These are phyloP conservation scores for Colletotrichum liriopes DNA, from an alignment of 2,329 filamentous ascomycete genomes.

Conservation along the genomic window DNA sequence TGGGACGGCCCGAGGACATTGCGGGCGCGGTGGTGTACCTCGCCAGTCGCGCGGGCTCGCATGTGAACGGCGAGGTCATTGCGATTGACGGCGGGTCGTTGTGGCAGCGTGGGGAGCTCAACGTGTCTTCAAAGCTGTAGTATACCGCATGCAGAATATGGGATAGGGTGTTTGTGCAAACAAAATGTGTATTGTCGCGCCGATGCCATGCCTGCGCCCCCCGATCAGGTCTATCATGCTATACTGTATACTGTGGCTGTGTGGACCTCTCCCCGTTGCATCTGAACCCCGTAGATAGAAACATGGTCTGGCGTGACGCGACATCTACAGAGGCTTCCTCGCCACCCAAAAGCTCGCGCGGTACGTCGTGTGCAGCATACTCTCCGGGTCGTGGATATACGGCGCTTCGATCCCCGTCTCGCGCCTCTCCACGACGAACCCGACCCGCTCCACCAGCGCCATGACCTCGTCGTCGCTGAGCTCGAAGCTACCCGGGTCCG, in stretches of 20 bases:
- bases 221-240: constrained; percentile 14
- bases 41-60: constrained; percentile 75
- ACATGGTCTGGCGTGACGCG: not conserved
- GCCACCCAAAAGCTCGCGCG: constrained; percentile 88
- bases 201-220: not conserved
- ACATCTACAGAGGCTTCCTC: constrained; percentile 69
- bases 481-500: constrained; percentile 91
- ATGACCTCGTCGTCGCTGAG: constrained; percentile 91
- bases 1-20: constrained; percentile 84
- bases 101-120: constrained; percentile 65
- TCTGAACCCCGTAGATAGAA: not conserved
- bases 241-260: not conserved
- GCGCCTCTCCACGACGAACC: constrained; percentile 80
- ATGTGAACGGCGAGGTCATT: constrained; percentile 81
- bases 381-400: constrained; percentile 88
- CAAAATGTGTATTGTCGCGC: constrained; percentile 5
- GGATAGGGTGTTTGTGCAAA: not conserved
- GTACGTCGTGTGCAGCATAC: constrained; percentile 91
- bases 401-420: constrained; percentile 77
- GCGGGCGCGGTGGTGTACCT: constrained; percentile 84
- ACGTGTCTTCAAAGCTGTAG: constrained; percentile 60
- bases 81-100: constrained; percentile 79
- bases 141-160: not conserved
- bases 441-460: constrained; percentile 79
- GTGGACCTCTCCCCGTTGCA: not conserved